Evolutionary conservation across 441 rosid species (phyloP), one percentile per base, ranked within the genome.

Genomic region (Adansonia rubrostipa): DNA sequence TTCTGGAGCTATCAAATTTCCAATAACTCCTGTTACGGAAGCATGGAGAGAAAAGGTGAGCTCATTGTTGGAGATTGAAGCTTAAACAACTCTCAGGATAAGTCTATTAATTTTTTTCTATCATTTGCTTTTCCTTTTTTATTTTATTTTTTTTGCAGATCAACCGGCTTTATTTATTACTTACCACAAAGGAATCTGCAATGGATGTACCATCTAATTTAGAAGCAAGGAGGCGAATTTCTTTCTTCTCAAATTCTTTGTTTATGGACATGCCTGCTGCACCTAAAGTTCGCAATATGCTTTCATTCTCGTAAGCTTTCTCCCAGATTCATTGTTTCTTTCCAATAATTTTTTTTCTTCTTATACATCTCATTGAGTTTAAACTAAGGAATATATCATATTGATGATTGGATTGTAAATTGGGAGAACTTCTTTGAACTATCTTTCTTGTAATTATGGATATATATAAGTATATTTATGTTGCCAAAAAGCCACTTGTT

Each of bases 201-300:
- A 97, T 95, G 99, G 99, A 97, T 86, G 99, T 97, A 15, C 99
- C 99, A 53, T 92, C 99, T 72, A 97, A 97, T 88, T 80, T 97
- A 73, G 99, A 97, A 87, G 99, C 99, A 76, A 87, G 98, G 86
- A 92, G 99, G 85, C 93, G 99, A 33, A 93, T 97, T 51, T 93
- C 99, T 81, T 97, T 92, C 89, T 97, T 97, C 85, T 95, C 99
- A 58, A 97, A 97, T 89, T 97, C 99, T 9, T 87, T 97, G 85
- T 95, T 95, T 84, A 97, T 97, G 99, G 96, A 88, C 68, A 97
- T 97, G 99, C 99, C 99, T 76, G 11, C 40, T 44, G 97, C 99
- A 44, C 99, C 99, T 73, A 95, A 95, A 97, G 99, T 97, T 84
- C 99, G 99, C 88, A 93, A 97, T 70, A 97, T 97, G 99, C 96